These are phyloP conservation scores for Talaromyces amestolkiae DNA, from an alignment of 2,329 filamentous ascomycete species.

Conservation along the genomic window DNA sequence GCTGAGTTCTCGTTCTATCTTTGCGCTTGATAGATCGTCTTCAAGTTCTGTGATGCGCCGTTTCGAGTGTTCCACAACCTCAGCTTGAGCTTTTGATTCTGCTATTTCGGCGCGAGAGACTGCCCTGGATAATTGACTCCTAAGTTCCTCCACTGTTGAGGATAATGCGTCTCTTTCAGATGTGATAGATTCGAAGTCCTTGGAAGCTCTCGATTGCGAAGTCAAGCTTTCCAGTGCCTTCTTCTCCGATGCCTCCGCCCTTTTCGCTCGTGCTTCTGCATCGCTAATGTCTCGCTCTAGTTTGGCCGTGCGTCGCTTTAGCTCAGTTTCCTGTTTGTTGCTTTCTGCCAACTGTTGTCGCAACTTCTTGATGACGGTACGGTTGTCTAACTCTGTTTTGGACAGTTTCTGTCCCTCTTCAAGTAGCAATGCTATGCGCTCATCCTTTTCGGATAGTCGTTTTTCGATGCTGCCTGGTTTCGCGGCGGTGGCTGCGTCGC, in stretches of 20 bases:
- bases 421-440: slow-evolving; percentile 83
- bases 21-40: slow-evolving; percentile 62
- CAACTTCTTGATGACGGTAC: slow-evolving; percentile 79
- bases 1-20: slow-evolving; percentile 73
- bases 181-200: slow-evolving; percentile 61
- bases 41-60: slow-evolving; percentile 55
- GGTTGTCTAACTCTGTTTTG: slow-evolving; percentile 79
- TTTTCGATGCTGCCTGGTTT: slow-evolving; percentile 67
- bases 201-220: slow-evolving; percentile 50
- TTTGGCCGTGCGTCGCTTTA: slow-evolving; percentile 56
- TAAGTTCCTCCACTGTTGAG: slow-evolving; percentile 65
- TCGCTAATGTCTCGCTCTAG: slow-evolving; percentile 56
- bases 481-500: slow-evolving; percentile 62
- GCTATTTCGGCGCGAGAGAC: slow-evolving; percentile 64
- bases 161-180: slow-evolving; percentile 64
- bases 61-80: slow-evolving; percentile 66
- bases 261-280: slow-evolving; percentile 57
- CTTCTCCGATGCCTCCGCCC: slow-evolving; percentile 60
- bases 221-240: slow-evolving; percentile 56
- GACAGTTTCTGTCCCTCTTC: slow-evolving; percentile 89
- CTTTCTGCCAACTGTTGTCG: slow-evolving; percentile 53
- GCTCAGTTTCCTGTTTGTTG: slow-evolving; percentile 50
- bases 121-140: slow-evolving; percentile 66
- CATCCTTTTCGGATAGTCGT: slow-evolving; percentile 83
- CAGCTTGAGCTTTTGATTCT: slow-evolving; percentile 64